Base-by-base conservation (phyloP, 805 yeast species). In the Wickerhamiella brachini region DNA sequence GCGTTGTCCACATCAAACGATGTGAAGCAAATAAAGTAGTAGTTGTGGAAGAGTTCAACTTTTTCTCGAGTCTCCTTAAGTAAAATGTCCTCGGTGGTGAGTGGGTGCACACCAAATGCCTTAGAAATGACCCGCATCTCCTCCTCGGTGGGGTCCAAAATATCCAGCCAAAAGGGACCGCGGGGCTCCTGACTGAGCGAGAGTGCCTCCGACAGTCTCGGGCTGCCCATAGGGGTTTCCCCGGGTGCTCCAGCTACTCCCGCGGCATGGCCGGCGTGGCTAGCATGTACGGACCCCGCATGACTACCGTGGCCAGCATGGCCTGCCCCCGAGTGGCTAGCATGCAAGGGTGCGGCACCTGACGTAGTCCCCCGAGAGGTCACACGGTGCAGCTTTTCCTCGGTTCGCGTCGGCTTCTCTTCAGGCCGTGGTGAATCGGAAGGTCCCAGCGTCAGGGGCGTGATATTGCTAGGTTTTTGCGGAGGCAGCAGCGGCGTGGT, bases 61-160 rank as follows among this genome's bases (percentile, higher is more conserved):
- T 90, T 90, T 65, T 90, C 98, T 57, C 97, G 78, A 0, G 95
- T 84, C 63, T 90, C 98, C 1, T 95, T 95, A 29, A 89, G 68
- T 54, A 85, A 83, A 47, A 90, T 89, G 68, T 90, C 98, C 64
- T 90, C 98, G 0, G 97, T 85, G 0, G 98, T 90, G 59, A 90
- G 75, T 0, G 98, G 98, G 66, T 90, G 98, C 51, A 90, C 86
- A 0, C 95, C 95, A 68, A 90, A 90, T 0, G 97, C 80, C 60
- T 87, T 87, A 24, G 94, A 79, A 13, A 90, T 59, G 0, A 83
- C 93, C 61, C 90, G 88, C 95, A 93, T 86, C 65, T 90, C 98
- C 58, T 88, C 97, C 62, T 93, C 97, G 0, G 95, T 85, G 10
- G 98, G 98, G 61, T 86, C 83, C 52, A 85, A 69, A 12, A 90